These are phyloP conservation scores for Lenzites betulinus DNA, from an alignment of 768 basidiomycete genomes.

Conservation along the genomic window DNA sequence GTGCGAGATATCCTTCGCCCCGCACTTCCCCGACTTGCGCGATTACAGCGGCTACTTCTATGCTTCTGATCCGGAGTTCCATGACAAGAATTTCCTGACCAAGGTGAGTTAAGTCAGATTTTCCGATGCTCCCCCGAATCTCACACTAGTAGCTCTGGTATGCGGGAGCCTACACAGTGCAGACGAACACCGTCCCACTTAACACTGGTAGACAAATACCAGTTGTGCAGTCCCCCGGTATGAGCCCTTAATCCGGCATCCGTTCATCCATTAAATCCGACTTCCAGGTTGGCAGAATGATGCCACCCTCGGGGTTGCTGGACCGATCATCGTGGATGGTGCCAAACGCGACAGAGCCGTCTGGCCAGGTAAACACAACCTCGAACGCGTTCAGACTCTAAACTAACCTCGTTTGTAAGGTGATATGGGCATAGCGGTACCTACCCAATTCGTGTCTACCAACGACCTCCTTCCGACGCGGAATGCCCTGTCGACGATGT, in stretches of 20 bases:
- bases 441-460: conserved; percentile 62
- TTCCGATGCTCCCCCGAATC: neutral
- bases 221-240: conserved; percentile 42
- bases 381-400: neutral
- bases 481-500: conserved; percentile 62
- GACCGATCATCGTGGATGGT: conserved; percentile 63
- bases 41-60: conserved; percentile 57
- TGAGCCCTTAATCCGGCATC: neutral
- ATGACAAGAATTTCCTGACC: conserved; percentile 51
- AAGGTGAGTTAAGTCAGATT: conserved; percentile 33
- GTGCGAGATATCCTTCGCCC: conserved; percentile 55
- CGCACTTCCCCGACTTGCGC: conserved; percentile 49
- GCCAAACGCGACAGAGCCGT: conserved; percentile 64
- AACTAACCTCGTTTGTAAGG: conserved; percentile 31
- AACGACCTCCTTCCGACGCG: conserved; percentile 57
- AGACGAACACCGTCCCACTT: conserved; percentile 54
- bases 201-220: conserved; percentile 54
- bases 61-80: conserved; percentile 44
- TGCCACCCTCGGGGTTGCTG: conserved; percentile 54
- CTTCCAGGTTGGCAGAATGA: conserved; percentile 54
- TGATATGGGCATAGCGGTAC: conserved; percentile 66
- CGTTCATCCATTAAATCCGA: neutral
- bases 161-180: conserved; percentile 62
- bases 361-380: conserved; percentile 47
- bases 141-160: conserved; percentile 48